Evolutionary conservation across 164 flowering plant genomes (phyloP), one percentile per base, ranked within the genome.

Genomic region (Nymphaea thermarum): DNA sequence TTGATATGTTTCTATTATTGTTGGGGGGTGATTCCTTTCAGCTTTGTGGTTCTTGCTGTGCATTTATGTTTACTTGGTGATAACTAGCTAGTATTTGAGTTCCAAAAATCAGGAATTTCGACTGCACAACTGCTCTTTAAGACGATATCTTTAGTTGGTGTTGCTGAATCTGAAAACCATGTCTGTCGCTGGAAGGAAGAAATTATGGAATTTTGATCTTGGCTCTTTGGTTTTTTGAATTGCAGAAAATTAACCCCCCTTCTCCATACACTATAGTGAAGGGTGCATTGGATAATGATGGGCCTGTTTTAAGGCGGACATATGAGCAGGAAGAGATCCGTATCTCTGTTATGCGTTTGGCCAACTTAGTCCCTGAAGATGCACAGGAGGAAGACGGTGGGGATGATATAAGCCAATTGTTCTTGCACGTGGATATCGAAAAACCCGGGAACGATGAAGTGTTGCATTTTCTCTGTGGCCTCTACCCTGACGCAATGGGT

Each of bases 401-500:
- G 3, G 60, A 83, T 61, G 82, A 70, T 5, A 74, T 90, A 16
- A 86, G 86, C 71, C 95, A 88, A 83, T 72, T 93, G 63, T 85
- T 88, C 65, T 75, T 93, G 71, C 96, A 89, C 64, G 90, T 90
- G 41, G 82, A 83, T 60, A 76, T 93, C 14, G 75, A 93, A 6
- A 93, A 86, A 79, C 89, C 90, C 18, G 82, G 78, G 0, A 81
- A 70, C 64, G 60, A 72, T 6, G 74, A 83, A 1, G 76, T 83
- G 41, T 61, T 93, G 71, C 87, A 84, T 71, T 84, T 93, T 65
- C 81, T 90, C 0, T 93, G 98, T 70, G 93, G 93, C 6, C 69
- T 93, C 77, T 90, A 90, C 74, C 91, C 93, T 0, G 96, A 90
- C 67, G 96, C 96, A 3, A 55, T 93, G 62, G 96, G 98, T 41